Evolutionary conservation across 352 stramenopile species (phyloP), one percentile per base, ranked within the genome.

Genomic region (Phytophthora multivora): DNA sequence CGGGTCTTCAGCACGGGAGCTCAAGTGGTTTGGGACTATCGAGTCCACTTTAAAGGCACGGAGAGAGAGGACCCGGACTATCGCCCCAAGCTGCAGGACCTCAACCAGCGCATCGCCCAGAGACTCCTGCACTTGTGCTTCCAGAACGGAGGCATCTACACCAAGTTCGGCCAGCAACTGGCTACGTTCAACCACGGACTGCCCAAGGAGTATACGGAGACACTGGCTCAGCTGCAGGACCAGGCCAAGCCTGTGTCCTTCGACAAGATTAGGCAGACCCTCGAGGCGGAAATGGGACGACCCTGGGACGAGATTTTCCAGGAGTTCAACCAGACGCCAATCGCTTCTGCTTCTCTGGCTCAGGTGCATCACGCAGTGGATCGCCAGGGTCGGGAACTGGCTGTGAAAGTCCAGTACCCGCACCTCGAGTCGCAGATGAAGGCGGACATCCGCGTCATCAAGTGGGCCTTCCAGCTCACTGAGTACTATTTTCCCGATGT

Each of bases 141-240:
- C 50, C 64, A 75, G 4, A 99, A 99, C 72, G 92, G 87, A 33
- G 96, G 97, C 43, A 93, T 98, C 13, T 99, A 99, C 82, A 98
- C 98, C 49, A 99, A 99, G 73, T 91, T 99, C 7, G 97, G 96
- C 7, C 97, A 99, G 77, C 96, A 99, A 68, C 62, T 99, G 15
- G 92, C 96, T 5, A 98, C 98, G 62, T 89, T 99, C 45, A 98
- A 99, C 71, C 92, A 99, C 66, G 80, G 98, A 9, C 71, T 99
- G 19, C 97, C 97, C 12, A 79, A 80, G 31, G 95, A 99, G 75
- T 98, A 97, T 77, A 98, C 97, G 13, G 68, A 93, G 31, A 92
- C 88, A 30, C 66, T 99, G 7, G 88, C 83, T 1, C 82, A 82
- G 21, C 72, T 99, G 50, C 97, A 98, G 71, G 91, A 98, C 56